These are phyloP conservation scores for Micromonas pusilla DNA, from an alignment of 139 green algal species.

Conservation along the genomic window DNA sequence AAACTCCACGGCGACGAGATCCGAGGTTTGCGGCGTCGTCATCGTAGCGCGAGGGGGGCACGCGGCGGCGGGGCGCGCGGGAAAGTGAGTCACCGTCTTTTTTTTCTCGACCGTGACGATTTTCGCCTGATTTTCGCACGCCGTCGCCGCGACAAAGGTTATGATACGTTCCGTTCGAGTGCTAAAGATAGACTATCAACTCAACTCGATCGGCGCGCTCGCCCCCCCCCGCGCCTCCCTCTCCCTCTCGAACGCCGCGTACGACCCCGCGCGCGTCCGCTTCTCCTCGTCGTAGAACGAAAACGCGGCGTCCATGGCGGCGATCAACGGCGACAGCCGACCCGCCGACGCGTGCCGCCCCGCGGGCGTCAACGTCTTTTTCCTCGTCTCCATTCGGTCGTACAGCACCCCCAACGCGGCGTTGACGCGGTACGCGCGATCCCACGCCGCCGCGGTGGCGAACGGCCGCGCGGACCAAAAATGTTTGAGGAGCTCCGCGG, in stretches of 20 bases:
- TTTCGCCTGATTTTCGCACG: too few relatives aligned
- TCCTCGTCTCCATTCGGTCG: background rate
- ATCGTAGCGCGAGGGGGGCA: too few relatives aligned
- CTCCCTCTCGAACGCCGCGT: constrained; percentile 1
- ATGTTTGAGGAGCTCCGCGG: background rate
- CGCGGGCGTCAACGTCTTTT: background rate
- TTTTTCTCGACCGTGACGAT: too few relatives aligned
- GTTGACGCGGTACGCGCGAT: background rate
- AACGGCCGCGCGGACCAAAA: constrained; percentile 10
- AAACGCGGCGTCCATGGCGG: background rate
- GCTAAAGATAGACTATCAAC: too few relatives aligned
- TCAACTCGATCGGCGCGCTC: too few relatives aligned
- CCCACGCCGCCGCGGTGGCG: background rate
- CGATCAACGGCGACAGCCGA: background rate
- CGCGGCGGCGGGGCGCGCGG: too few relatives aligned
- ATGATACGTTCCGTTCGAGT: too few relatives aligned
- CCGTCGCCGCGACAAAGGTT: too few relatives aligned
- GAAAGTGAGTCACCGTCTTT: too few relatives aligned
- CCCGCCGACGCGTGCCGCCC: background rate
- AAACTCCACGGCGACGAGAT: too few relatives aligned
- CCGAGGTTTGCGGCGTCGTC: too few relatives aligned
- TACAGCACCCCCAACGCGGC: background rate
- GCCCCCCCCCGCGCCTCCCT: background rate
- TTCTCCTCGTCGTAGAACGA: constrained; percentile 22
- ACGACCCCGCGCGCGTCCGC: background rate